Evolutionary conservation across 345 rosid species (phyloP).

Genomic region (Limnanthes douglasii): DNA sequence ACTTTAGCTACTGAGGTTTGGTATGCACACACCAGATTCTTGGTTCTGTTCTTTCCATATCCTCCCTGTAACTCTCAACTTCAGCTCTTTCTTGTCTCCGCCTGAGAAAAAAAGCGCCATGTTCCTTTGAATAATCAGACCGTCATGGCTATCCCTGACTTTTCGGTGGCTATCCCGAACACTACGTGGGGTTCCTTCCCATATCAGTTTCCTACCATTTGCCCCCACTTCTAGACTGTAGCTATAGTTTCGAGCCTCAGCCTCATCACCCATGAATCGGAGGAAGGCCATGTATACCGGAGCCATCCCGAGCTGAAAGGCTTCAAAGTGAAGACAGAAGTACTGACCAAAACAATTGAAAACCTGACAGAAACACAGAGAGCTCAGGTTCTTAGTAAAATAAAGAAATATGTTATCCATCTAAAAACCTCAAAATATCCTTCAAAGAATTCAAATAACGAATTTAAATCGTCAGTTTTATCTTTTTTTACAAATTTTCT

Average conservation of each 20-base stretch:
- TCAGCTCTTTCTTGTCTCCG: constrained; percentile 92
- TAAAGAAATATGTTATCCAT: too few relatives aligned
- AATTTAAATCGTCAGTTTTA: too few relatives aligned
- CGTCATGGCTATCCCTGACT: constrained; percentile 93
- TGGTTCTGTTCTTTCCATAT: constrained; percentile 93
- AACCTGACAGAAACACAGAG: constrained; percentile 25
- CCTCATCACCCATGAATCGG: constrained; percentile 95
- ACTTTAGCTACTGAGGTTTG: constrained; percentile 64
- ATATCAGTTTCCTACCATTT: constrained; percentile 78
- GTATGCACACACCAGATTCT: constrained; percentile 67
- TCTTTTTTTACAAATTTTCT: too few relatives aligned
- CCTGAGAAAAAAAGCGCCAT: constrained; percentile 97
- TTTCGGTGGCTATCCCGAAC: constrained; percentile 82
- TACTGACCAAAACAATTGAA: constrained; percentile 94
- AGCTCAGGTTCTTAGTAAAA: too few relatives aligned
- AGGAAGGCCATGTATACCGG: constrained; percentile 99
- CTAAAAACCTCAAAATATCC: too few relatives aligned
- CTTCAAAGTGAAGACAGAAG: constrained; percentile 95
- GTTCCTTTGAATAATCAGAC: constrained; percentile 84
- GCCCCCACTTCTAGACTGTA: constrained; percentile 96
- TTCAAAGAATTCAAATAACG: too few relatives aligned
- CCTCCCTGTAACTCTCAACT: constrained; percentile 81
- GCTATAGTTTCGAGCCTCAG: constrained; percentile 72
- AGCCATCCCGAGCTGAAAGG: constrained; percentile 94
- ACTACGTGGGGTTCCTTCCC: constrained; percentile 97